phyloP scores from a whole-genome alignment of 495 filamentous ascomycete genomes.

The Penicillium robsamsonii region DNA sequence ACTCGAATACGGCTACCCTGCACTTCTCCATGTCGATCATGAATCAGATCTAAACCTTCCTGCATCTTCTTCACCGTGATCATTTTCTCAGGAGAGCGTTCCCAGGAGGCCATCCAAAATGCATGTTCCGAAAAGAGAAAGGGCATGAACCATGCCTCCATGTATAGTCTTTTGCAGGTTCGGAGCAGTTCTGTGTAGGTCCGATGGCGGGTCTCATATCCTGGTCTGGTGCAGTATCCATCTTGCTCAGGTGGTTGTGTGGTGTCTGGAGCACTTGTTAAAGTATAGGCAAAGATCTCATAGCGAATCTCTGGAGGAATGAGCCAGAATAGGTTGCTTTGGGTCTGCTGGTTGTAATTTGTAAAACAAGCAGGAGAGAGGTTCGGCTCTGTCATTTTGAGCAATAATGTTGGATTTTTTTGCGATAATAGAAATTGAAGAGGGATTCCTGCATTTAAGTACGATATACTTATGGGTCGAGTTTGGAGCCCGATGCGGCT shows the following conservation, averaged over 20 bases:
- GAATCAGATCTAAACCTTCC: constrained; percentile 11
- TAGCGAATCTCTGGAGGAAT: constrained; percentile 31
- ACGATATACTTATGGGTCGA: no score
- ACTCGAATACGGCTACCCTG: constrained; percentile 8
- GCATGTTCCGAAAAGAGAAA: constrained; percentile 27
- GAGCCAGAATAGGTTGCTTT: not conserved
- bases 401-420: no score
- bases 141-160: constrained; percentile 33
- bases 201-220: constrained; percentile 20
- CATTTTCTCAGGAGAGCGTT: constrained; percentile 13
- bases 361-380: no score
- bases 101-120: constrained; percentile 18
- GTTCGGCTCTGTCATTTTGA: no score
- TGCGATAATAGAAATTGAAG: no score
- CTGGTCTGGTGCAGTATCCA: constrained; percentile 26
- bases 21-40: constrained; percentile 13
- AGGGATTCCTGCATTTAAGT: no score
- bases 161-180: constrained; percentile 24
- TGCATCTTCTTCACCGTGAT: constrained; percentile 11
- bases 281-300: constrained; percentile 27
- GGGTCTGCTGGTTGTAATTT: no score
- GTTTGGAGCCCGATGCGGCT: no score
- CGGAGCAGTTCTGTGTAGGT: constrained; percentile 24
- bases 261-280: constrained; percentile 23
- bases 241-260: constrained; percentile 4